Percentiles rank a stretch among this genome's conserved stretches.
These are phyloP conservation scores for Apiospora phragmitis DNA, from an alignment of 2,329 filamentous ascomycete species.

Conservation along the genomic window DNA sequence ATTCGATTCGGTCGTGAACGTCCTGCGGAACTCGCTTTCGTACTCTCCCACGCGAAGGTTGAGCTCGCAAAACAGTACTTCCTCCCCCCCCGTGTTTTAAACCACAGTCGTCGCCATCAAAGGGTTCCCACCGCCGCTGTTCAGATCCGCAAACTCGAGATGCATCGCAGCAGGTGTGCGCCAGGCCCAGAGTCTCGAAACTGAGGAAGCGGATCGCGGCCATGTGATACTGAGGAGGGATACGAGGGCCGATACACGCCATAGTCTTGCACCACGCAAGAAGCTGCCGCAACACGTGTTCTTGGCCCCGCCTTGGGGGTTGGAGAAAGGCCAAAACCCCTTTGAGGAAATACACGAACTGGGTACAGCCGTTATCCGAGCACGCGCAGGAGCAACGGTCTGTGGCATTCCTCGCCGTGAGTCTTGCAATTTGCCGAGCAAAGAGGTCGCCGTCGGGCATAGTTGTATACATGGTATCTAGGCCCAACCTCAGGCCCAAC, in stretches of 20 bases:
- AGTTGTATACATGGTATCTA: too few species aligned
- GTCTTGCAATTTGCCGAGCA: not conserved
- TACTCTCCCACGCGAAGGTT: not conserved
- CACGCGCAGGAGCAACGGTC: not conserved
- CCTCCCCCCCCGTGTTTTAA: not conserved
- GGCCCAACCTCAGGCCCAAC: not conserved
- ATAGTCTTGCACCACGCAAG: not conserved
- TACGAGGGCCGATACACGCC: not conserved
- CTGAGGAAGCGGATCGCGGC: not conserved
- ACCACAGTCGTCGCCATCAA: not conserved
- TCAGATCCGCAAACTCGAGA: not conserved
- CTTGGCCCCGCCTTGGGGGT: too few species aligned
- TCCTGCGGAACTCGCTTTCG: not conserved
- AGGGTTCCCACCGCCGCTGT: not conserved
- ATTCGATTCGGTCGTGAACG: not conserved
- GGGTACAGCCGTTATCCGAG: not conserved
- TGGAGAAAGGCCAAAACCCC: not conserved
- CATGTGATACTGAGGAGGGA: not conserved
- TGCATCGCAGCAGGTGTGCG: not conserved
- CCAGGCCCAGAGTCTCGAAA: not conserved
- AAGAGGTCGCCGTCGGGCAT: not conserved
- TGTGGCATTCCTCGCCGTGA: not conserved
- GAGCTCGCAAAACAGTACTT: not conserved
- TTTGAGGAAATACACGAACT: not conserved
- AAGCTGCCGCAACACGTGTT: not conserved